A percentile compares a stretch with the other conserved stretches of the same genome.
These are phyloP conservation scores for Dissoconium aciculare DNA, from an alignment of 2,329 filamentous ascomycete species.

Conservation along the genomic window DNA sequence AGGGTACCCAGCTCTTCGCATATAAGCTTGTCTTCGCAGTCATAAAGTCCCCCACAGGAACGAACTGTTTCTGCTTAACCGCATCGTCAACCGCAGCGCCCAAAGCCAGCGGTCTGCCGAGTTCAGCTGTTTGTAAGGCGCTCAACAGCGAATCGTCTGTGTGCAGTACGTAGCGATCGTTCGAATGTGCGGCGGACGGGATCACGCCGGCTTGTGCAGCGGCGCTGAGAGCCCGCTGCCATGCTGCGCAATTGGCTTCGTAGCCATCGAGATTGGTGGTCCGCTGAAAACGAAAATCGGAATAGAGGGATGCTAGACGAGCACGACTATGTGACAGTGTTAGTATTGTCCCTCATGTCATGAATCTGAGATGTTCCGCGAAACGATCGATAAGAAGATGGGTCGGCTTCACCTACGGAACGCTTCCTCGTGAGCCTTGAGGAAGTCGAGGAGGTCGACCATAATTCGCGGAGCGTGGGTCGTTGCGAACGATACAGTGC, in stretches of 20 bases:
- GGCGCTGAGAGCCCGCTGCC: conserved; percentile 58
- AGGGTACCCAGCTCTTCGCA: conserved; percentile 49
- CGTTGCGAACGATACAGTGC: too few relatives aligned
- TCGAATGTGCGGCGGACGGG: conserved; percentile 24
- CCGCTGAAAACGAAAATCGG: conserved; percentile 63
- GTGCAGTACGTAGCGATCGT: conserved; percentile 36
- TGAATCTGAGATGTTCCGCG: conserved; percentile 4
- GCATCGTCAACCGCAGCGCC: conserved; percentile 67
- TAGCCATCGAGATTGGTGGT: conserved; percentile 75
- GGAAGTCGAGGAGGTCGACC: conserved; percentile 45
- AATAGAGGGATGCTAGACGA: conserved; percentile 73
- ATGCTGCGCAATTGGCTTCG: conserved; percentile 61
- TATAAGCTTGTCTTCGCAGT: conserved; percentile 55
- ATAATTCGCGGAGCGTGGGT: too few relatives aligned
- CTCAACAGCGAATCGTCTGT: conserved; percentile 50
- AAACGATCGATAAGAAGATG: conserved; percentile 2
- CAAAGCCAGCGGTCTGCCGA: conserved; percentile 66
- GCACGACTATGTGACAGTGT: conserved; percentile 36
- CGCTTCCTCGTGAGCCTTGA: conserved; percentile 35
- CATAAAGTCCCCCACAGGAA: conserved; percentile 57
- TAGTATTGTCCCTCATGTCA: not conserved
- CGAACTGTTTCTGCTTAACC: conserved; percentile 50
- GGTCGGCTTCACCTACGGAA: conserved; percentile 29
- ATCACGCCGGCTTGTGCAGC: conserved; percentile 51
- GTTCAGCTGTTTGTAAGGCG: conserved; percentile 60